A percentile compares a stretch with the other conserved stretches of the same genome.
Conservation (phyloP, 495 filamentous ascomycete species). For the Collariella sp. region DNA sequence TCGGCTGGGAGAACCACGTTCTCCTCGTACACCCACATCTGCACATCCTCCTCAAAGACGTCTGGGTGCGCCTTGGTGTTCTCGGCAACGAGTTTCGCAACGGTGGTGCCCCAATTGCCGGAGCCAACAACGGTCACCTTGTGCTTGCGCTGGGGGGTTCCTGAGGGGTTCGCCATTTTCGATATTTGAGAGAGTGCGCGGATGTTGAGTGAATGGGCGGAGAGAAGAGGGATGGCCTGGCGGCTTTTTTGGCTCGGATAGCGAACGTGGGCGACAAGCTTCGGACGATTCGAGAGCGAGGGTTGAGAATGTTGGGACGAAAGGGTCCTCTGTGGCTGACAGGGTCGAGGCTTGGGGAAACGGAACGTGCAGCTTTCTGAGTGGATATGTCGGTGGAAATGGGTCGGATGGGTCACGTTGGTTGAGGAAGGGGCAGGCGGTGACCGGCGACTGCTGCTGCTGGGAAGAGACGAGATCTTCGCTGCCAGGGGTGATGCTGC, state of each 20-base stretch:
- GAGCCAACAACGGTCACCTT: slow-evolving; percentile 92
- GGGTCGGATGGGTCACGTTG: slow-evolving; percentile 15
- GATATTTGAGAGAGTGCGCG: slow-evolving; percentile 13
- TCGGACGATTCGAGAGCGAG: not conserved
- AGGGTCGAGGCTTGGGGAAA: slow-evolving; percentile 4
- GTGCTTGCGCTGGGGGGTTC: slow-evolving; percentile 56
- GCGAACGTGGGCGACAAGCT: not conserved
- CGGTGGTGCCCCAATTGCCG: slow-evolving; percentile 97
- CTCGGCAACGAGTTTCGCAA: slow-evolving; percentile 93
- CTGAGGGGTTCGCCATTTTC: slow-evolving; percentile 30
- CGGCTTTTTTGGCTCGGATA: not conserved
- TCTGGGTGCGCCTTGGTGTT: slow-evolving; percentile 69
- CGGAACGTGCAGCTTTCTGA: slow-evolving; percentile 10
- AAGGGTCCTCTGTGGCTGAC: slow-evolving; percentile 1
- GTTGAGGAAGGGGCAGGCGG: slow-evolving; percentile 13
- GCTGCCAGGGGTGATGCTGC: slow-evolving; percentile 5
- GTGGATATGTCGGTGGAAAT: slow-evolving; percentile 17
- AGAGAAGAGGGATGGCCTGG: not conserved
- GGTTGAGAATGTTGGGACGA: slow-evolving; percentile 3
- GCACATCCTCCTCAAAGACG: slow-evolving; percentile 78
- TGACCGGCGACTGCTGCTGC: not conserved
- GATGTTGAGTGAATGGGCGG: not conserved
- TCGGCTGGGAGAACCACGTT: slow-evolving; percentile 62
- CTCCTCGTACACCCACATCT: slow-evolving; percentile 98
- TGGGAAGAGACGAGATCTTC: slow-evolving; percentile 2